Percentiles rank a stretch among this genome's conserved stretches.
These are phyloP conservation scores for Haplosporangium sp. DNA, from an alignment of 371 early-diverging fungal species.

Conservation along the genomic window DNA sequence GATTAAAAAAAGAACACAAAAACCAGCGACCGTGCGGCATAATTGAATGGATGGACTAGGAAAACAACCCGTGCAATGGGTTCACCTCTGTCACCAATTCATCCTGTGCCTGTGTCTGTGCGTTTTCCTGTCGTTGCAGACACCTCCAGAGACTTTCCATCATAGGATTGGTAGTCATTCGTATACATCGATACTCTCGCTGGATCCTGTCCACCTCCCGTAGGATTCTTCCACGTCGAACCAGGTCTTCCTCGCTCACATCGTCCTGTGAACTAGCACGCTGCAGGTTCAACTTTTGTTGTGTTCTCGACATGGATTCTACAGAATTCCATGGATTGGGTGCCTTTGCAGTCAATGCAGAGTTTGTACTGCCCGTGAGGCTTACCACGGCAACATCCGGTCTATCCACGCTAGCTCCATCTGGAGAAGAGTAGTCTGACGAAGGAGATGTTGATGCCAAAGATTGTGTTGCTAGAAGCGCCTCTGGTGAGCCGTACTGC, in stretches of 20 bases:
- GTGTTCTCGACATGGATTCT: constrained; percentile 36
- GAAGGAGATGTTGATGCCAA: neutral
- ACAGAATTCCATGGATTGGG: constrained; percentile 13
- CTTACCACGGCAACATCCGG: no score
- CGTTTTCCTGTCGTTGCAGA: neutral
- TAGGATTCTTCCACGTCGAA: constrained; percentile 13
- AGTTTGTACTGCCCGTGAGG: neutral
- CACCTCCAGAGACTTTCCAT: constrained; percentile 37
- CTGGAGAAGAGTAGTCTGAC: neutral
- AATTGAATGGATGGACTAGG: no score
- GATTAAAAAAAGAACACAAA: no score
- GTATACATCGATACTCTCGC: constrained; percentile 29
- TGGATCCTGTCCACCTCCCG: constrained; percentile 43
- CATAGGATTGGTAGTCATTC: constrained; percentile 27
- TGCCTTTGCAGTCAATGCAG: neutral
- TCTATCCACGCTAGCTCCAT: no score
- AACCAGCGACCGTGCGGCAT: no score
- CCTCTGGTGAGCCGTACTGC: neutral
- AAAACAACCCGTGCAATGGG: no score
- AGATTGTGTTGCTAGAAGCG: neutral
- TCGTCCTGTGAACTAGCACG: constrained; percentile 29
- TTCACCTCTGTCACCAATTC: no score
- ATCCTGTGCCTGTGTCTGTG: no score
- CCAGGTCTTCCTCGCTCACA: constrained; percentile 27
- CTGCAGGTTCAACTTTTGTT: constrained; percentile 44